Evolutionary conservation across 129 eudicot species (phyloP), one percentile per base, ranked within the genome.

Genomic region (Glebionis coronaria): DNA sequence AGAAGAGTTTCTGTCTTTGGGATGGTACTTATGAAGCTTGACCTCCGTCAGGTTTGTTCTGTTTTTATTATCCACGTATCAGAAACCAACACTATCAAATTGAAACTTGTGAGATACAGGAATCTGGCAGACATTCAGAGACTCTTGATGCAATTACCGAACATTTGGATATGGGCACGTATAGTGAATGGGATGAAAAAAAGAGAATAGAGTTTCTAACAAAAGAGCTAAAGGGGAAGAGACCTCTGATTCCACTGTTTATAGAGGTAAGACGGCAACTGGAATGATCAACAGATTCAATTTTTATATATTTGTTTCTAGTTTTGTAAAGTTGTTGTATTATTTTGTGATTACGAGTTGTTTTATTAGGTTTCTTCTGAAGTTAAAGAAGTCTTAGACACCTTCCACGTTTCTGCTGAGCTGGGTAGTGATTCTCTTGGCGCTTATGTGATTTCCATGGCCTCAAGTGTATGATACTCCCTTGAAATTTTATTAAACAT

Each of bases 371-470:
- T 93, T 74, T 51, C 84, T 67, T 67, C 95, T 70, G 96, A 93
- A 69, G 90, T 88, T 63, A 84, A 84, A 76, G 98, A 93, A 83
- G 98, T 93, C 35, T 81, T 88, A 73, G 96, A 93, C 76, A 88
- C 98, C 50, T 88, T 93, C 81, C 87, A 85, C 52, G 89, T 88
- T 47, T 92, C 98, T 25, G 96, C 98, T 73, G 91, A 88, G 77
- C 67, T 93, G 79, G 96, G 97, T 61, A 82, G 84, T 80, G 98
- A 93, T 75, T 93, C 96, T 46, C 80, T 93, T 44, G 98, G 96
- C 67, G 98, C 97, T 15, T 93, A 93, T 75, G 98, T 93, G 74
- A 93, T 88, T 72, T 93, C 98, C 70, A 93, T 93, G 96, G 98
- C 96, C 72, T 86, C 98, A 70, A 82, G 84, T 75, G 98, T 88